A percentile compares a stretch with the other conserved stretches of the same genome.
phyloP scores from a whole-genome alignment of 257 asterid species.

The Plantago elongata region DNA sequence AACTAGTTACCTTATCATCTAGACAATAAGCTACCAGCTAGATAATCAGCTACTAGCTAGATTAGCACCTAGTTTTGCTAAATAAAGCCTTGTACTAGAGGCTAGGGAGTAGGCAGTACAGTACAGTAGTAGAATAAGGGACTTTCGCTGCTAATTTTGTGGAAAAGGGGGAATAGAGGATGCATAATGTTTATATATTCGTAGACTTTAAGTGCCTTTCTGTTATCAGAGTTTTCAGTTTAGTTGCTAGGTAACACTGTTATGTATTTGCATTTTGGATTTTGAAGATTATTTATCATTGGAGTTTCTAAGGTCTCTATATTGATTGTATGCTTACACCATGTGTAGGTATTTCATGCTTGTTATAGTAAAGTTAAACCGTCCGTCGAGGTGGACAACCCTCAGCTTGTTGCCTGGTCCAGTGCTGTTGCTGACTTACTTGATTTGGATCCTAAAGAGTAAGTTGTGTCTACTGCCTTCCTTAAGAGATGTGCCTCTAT shows the following conservation, averaged over 20 bases:
- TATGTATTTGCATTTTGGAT: neutral
- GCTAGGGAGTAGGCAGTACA: too few species aligned
- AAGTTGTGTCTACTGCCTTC: conserved; percentile 21
- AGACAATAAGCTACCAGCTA: too few species aligned
- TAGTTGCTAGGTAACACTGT: neutral
- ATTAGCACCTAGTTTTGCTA: too few species aligned
- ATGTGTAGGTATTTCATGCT: conserved; percentile 74
- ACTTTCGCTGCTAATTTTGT: too few species aligned
- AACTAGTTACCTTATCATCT: too few species aligned
- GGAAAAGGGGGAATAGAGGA: too few species aligned
- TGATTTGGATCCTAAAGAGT: conserved; percentile 86
- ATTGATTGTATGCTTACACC: conserved; percentile 1
- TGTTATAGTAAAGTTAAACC: conserved; percentile 86
- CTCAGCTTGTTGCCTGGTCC: conserved; percentile 90
- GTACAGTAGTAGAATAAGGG: too few species aligned
- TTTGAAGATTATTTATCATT: neutral
- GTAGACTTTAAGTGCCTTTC: too few species aligned
- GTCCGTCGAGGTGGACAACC: conserved; percentile 79
- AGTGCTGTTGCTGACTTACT: conserved; percentile 77
- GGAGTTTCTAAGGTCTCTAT: neutral
- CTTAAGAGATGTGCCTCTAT: neutral
- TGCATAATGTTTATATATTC: too few species aligned
- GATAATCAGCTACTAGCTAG: too few species aligned
- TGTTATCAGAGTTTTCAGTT: too few species aligned
- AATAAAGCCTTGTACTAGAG: neutral